These are phyloP conservation scores for Ramaria sp. DNA, from an alignment of 768 basidiomycete genomes.

Conservation along the genomic window DNA sequence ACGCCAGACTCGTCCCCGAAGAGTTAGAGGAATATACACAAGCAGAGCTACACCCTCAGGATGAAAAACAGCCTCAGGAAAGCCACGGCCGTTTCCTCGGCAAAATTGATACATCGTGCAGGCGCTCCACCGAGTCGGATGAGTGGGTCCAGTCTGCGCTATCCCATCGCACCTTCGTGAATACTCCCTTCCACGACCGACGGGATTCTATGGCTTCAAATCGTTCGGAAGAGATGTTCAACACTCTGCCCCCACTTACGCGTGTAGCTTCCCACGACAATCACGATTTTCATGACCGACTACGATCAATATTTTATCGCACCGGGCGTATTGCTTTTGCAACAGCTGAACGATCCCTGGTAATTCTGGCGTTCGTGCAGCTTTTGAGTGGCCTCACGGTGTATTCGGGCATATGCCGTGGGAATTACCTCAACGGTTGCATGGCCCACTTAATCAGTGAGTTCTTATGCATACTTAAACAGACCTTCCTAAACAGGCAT, in stretches of 20 bases:
- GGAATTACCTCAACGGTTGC: slow-evolving; percentile 68
- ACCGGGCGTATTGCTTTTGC: slow-evolving; percentile 41
- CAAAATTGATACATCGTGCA: slow-evolving; percentile 13
- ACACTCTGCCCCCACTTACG: slow-evolving; percentile 21
- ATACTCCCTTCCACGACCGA: not conserved
- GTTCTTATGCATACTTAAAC: slow-evolving; percentile 18
- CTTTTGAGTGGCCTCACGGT: slow-evolving; percentile 60
- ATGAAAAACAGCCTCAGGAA: not conserved
- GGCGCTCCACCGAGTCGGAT: slow-evolving; percentile 15
- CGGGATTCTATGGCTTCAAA: slow-evolving; percentile 20
- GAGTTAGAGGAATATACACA: slow-evolving; percentile 47
- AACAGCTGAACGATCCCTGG: slow-evolving; percentile 48
- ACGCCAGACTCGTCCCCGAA: slow-evolving; percentile 44
- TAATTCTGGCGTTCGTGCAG: slow-evolving; percentile 63
- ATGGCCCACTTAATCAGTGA: slow-evolving; percentile 87
- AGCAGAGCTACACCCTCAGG: slow-evolving; percentile 21
- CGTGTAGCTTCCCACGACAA: slow-evolving; percentile 9
- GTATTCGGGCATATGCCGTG: slow-evolving; percentile 83
- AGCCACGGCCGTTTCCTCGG: not conserved
- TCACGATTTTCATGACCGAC: slow-evolving; percentile 3
- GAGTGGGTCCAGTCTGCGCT: slow-evolving; percentile 33
- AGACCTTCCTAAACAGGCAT: not conserved
- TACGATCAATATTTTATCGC: slow-evolving; percentile 23
- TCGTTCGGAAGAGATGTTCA: slow-evolving; percentile 50
- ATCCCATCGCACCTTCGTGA: slow-evolving; percentile 36